phyloP scores from a whole-genome alignment of 257 asterid species.

The Solanum medicagineum region DNA sequence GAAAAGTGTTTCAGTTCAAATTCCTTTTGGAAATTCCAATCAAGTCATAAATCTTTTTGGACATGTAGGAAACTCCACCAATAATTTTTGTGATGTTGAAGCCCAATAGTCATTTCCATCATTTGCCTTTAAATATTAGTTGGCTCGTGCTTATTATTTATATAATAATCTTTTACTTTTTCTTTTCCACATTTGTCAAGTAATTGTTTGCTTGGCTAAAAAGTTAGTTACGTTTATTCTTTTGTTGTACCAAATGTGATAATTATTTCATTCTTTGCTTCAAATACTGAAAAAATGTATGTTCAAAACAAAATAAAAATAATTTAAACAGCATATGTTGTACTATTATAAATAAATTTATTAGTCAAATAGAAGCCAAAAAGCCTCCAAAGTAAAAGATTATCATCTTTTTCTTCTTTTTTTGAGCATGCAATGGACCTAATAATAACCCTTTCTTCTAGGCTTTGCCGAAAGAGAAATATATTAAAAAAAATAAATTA shows the following conservation, averaged over 20 bases:
- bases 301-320: background rate
- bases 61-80: background rate
- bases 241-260: background rate
- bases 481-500: background rate
- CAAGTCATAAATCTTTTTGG: background rate
- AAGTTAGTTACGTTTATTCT: background rate
- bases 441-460: conserved; percentile 6
- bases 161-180: background rate
- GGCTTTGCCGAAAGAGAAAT: background rate
- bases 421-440: background rate
- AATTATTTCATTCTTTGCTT: too few relatives aligned
- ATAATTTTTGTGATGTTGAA: background rate
- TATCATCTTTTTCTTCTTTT: background rate
- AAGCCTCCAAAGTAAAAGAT: background rate
- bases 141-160: background rate
- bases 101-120: background rate
- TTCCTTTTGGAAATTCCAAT: background rate
- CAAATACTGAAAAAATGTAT: background rate
- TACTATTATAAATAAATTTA: background rate
- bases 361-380: background rate
- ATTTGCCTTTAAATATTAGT: background rate
- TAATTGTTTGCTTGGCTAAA: background rate
- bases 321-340: background rate
- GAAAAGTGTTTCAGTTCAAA: too few relatives aligned
- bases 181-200: background rate